Conservation (phyloP, 371 early-diverging fungal species). For the Umbelopsis sp. region DNA sequence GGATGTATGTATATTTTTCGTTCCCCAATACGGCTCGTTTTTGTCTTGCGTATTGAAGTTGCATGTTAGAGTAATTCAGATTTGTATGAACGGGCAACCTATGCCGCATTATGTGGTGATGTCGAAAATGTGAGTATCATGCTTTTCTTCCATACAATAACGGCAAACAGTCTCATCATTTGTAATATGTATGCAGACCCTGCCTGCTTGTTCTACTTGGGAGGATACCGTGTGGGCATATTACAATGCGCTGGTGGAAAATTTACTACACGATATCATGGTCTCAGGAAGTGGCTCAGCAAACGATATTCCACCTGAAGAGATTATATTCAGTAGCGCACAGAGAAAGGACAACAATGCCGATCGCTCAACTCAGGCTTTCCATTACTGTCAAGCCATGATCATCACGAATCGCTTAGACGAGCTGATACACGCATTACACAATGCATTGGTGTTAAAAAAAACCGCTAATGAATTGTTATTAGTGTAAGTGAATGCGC, state of each 20-base stretch:
- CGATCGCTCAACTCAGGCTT: not conserved
- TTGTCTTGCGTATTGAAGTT: not conserved
- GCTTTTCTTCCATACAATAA: not conserved
- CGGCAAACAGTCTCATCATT: not conserved
- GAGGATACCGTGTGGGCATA: conserved; percentile 44
- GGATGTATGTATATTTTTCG: not conserved
- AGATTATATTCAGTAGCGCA: conserved; percentile 13
- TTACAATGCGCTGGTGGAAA: conserved; percentile 28
- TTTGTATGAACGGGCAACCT: conserved; percentile 9
- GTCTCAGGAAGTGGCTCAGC: not conserved
- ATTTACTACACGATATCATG: conserved; percentile 16
- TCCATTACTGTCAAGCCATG: conserved; percentile 10
- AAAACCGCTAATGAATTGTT: not conserved
- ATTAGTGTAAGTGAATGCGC: not conserved
- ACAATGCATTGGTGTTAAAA: not conserved
- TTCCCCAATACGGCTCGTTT: not conserved
- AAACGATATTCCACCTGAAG: not conserved
- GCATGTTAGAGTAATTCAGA: not conserved
- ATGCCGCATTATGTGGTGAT: conserved; percentile 16
- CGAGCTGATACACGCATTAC: not conserved
- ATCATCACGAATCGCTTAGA: conserved; percentile 6
- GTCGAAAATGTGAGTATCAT: conserved; percentile 5
- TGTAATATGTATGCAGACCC: conserved; percentile 8
- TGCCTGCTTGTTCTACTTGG: conserved; percentile 35
- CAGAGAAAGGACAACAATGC: not conserved